A percentile compares a stretch with the other conserved stretches of the same genome.
phyloP scores from a whole-genome alignment of 441 rosid genomes.

The Iberis amara region DNA sequence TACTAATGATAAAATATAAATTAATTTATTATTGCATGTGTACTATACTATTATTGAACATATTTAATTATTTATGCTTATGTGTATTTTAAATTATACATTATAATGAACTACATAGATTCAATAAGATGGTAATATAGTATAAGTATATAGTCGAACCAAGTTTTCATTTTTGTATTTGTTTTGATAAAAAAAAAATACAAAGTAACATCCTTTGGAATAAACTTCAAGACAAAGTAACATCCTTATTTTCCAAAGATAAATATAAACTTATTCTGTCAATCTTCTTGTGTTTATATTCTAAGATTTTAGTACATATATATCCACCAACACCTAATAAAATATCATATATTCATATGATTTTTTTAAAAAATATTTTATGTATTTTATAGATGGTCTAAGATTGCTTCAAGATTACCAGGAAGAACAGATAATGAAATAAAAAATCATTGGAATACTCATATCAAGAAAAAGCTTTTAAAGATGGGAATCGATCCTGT shows the following conservation, averaged over 20 bases:
- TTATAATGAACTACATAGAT: conserved; percentile 1
- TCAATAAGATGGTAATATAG: conserved; percentile 17
- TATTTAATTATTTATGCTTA: neutral
- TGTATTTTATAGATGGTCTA: conserved; percentile 47
- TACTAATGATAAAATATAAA: neutral
- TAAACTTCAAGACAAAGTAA: conserved; percentile 22
- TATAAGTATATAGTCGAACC: neutral
- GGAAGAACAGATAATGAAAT: conserved; percentile 68
- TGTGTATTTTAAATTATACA: no score
- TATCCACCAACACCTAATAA: conserved; percentile 17
- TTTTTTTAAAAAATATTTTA: no score
- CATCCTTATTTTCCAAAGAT: conserved; percentile 10
- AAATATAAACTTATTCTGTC: conserved; percentile 1
- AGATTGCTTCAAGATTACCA: conserved; percentile 52
- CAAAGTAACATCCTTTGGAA: neutral
- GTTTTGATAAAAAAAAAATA: neutral
- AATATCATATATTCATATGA: neutral
- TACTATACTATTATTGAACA: neutral
- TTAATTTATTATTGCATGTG: conserved; percentile 17
- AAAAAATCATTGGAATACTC: conserved; percentile 69
- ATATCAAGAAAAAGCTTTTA: conserved; percentile 59
- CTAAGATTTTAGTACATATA: neutral
- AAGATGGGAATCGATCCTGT: conserved; percentile 60
- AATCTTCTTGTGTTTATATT: conserved; percentile 17
- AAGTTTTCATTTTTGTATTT: neutral